Evolutionary conservation across 495 filamentous ascomycete species (phyloP), one percentile per base, ranked within the genome.

Genomic region (Beverwykella pulmonaria): DNA sequence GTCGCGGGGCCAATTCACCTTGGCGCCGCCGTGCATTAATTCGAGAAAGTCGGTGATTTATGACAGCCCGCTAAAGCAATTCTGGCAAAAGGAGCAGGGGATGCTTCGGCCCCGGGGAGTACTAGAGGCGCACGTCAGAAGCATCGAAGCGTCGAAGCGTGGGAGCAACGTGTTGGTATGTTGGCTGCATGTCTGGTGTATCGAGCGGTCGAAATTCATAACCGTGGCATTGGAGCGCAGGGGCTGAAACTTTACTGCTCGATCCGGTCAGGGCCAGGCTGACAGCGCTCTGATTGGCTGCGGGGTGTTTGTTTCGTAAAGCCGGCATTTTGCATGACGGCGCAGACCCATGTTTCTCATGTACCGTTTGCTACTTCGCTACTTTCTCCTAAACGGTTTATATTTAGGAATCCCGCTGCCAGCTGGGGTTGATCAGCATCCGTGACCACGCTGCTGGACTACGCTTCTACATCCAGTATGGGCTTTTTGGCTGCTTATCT

Each of bases 351-450:
- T n/a, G n/a, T n/a, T n/a, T n/a, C n/a, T n/a, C n/a, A 10, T 9
- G 39, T 44, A 3, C 39, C 6, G 8, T 44, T 44, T 12, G 30
- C 30, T 34, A n/a, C n/a, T 34, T 34, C 39, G 39, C 39, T 44
- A 44, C 39, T 44, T 44, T 44, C 39, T 44, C 39, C 39, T 44
- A 44, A 44, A 44, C 39, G 15, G 39, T 44, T 44, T 44, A 44
- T 44, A 44, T 44, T 44, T 44, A 44, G 30, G 30, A 34, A 5
- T 34, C 30, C 30, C 30, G 12, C 30, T 34, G 30, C 30, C 5
- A 5, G 30, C 12, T 34, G 30, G 30, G 4, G 5, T 34, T 34
- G 30, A 34, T 34, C 30, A 34, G 30, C 30, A 12, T 6, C 6
- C 15, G 44, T 4, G 20, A 26, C 19, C 17, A 25, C n/a, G n/a